phyloP scores from a whole-genome alignment of 2,329 filamentous ascomycete genomes.

The Tolypocladium guangdongense region DNA sequence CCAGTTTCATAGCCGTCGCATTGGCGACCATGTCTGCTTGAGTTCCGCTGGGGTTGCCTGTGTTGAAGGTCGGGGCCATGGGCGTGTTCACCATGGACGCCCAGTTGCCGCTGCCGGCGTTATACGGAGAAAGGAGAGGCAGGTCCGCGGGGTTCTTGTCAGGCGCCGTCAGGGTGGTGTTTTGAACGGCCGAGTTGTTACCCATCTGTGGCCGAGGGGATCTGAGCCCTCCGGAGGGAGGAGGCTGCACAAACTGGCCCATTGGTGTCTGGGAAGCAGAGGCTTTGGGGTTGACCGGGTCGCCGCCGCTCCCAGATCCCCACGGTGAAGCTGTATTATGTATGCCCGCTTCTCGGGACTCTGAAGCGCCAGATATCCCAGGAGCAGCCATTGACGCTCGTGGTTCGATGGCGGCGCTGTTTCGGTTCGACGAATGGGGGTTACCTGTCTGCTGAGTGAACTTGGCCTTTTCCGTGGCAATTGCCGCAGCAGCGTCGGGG shows the following conservation, averaged over 20 bases:
- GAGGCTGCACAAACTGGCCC: constrained; percentile 88
- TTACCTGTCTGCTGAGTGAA: constrained; percentile 93
- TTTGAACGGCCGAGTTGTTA: constrained; percentile 65
- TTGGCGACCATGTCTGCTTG: constrained; percentile 98
- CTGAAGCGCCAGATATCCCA: constrained; percentile 52
- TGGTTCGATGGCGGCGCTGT: constrained; percentile 71
- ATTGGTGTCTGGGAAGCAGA: constrained; percentile 72
- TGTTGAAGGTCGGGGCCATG: constrained; percentile 78
- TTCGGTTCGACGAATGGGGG: constrained; percentile 81
- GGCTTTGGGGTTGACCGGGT: constrained; percentile 54
- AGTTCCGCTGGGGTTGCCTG: constrained; percentile 38
- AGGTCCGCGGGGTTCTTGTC: constrained; percentile 61
- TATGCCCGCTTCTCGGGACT: constrained; percentile 17
- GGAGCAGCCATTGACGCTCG: constrained; percentile 65
- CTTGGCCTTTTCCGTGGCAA: constrained; percentile 95
- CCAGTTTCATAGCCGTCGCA: constrained; percentile 97
- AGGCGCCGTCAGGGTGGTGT: constrained; percentile 61
- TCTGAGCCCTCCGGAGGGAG: constrained; percentile 60
- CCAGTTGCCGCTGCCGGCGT: constrained; percentile 80
- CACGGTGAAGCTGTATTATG: constrained; percentile 56
- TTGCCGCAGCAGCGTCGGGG: constrained; percentile 94
- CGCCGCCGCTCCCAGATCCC: constrained; percentile 43
- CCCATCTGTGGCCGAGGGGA: constrained; percentile 66
- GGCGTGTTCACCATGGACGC: constrained; percentile 97
- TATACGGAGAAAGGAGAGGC: constrained; percentile 77